Evolutionary conservation across 2,329 filamentous ascomycete species (phyloP), one percentile per base, ranked within the genome.

Genomic region (Endoconidiophora polonica): DNA sequence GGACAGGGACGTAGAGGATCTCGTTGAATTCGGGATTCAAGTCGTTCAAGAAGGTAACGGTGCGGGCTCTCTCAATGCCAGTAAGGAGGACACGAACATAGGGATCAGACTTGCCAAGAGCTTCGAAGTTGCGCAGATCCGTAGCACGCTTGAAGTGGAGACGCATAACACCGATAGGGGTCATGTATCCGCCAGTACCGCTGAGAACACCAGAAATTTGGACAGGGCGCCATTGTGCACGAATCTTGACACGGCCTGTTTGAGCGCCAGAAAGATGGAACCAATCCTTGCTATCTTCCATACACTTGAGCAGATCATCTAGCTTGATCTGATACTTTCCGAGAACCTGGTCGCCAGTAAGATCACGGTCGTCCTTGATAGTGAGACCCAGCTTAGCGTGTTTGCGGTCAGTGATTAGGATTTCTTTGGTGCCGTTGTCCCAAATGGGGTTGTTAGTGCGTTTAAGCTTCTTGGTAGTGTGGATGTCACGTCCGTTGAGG

Each of bases 391-490:
- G 73, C 62, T 86, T 91, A 51, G 91, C 88, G 61, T 78, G 81
- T 68, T 87, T 94, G 55, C 85, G 81, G 62, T 98, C 88, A 1
- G 88, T 95, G 61, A 98, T 90, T 54, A 98, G 77, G 57, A 98
- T 79, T 61, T 98, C 91, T 66, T 94, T 94, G 57, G 80, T 83
- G 5, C 85, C 85, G 61, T 96, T 83, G 49, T 90, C 82, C 81
- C 88, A 98, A 59, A 98, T 88, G 5, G 91, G 91, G 59, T 94
- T 91, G 67, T 98, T 98, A 54, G 87, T 96, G 54, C 90, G 82
- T 74, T 96, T 98, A 59, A 95, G 74, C 65, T 88, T 93, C 66
- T 87, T 86, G 48, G 88, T 94, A 51, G 79, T 74, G 59, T 94
- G 87, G 3, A 96, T 75, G 61, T 93, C 83, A 65, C 91, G 94